Base-by-base conservation (phyloP, 768 basidiomycete species). In the Dioszegia crocea region DNA sequence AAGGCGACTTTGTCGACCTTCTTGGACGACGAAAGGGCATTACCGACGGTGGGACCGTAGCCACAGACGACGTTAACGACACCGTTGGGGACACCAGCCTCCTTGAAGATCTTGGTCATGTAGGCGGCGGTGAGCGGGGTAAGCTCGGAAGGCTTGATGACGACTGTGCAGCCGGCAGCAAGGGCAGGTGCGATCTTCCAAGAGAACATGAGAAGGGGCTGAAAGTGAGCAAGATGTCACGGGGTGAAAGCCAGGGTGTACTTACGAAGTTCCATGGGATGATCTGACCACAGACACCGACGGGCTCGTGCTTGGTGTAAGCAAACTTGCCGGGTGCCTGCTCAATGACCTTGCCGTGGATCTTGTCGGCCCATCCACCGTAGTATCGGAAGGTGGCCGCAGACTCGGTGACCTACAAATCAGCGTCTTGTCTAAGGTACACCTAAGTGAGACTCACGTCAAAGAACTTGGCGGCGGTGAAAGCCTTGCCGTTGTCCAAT, bases 361-460 rank as follows among this genome's bases (percentile, higher is more conserved):
- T 86, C 79, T 97, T 98, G 80, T 97, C 93, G 38, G 90, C 89
- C 88, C 88, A 93, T 23, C 93, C 93, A 38, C 91, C 93, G 73
- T 92, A 96, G 79, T 97, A 96, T 49, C 79, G 63, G 61, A 73
- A 71, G n/a, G 52, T 58, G 30, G 62, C 54, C 12, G 67, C 68
- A 26, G 64, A 49, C 46, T 75, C 67, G 33, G 66, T 53, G 9
- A 69, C 66, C 64, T 65, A 21, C 14, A 4, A 3, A 24, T 53
- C 51, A 53, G 44, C 40, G 14, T 44, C 19, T 12, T 19, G 9
- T 4, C 8, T 43, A 8, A 2, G 11, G 10, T 2, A 8, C 9
- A 24, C 17, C 39, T 26, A 50, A 30, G n/a, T n/a, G n/a, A 2
- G 19, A 55, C 51, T 44, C 36, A 65, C 64, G 43, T 65, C 67